Percentiles rank a stretch among this genome's conserved stretches.
Evolutionary conservation across 192 early-diverging fungal species (phyloP).

Genomic region (Mycoemilia scoparia): DNA sequence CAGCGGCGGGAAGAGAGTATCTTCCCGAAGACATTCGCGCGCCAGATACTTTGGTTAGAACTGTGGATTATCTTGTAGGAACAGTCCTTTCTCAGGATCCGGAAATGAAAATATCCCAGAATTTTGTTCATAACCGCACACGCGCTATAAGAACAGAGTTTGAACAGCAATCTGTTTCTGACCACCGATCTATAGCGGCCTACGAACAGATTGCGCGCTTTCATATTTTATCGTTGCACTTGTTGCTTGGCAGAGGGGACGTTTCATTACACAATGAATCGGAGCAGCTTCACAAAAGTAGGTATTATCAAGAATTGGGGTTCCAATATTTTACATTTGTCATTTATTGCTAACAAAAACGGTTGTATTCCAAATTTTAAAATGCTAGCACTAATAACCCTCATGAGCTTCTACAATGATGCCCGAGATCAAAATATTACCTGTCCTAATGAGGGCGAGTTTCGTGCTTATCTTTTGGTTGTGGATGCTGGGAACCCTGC

Average conservation of each 20-base stretch:
- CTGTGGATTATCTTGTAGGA: constrained; percentile 47
- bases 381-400: constrained; percentile 50
- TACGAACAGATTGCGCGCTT: constrained; percentile 78
- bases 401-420: constrained; percentile 79
- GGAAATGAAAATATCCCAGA: constrained; percentile 43
- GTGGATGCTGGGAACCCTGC: constrained; percentile 49
- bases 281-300: constrained; percentile 78
- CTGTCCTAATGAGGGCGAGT: constrained; percentile 72
- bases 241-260: constrained; percentile 44
- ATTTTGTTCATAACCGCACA: constrained; percentile 71
- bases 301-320: not conserved
- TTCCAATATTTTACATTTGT: not conserved
- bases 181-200: constrained; percentile 39
- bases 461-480: constrained; percentile 74
- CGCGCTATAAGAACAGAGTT: constrained; percentile 76
- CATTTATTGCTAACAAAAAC: too few species aligned
- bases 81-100: constrained; percentile 29
- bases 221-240: constrained; percentile 59
- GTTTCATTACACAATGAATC: constrained; percentile 67
- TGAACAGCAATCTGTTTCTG: constrained; percentile 64
- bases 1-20: constrained; percentile 69
- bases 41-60: constrained; percentile 40
- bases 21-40: constrained; percentile 81
- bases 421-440: constrained; percentile 27
- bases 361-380: constrained; percentile 1